phyloP scores from a whole-genome alignment of 192 early-diverging fungal genomes.

The Entomortierella beljakovae region DNA sequence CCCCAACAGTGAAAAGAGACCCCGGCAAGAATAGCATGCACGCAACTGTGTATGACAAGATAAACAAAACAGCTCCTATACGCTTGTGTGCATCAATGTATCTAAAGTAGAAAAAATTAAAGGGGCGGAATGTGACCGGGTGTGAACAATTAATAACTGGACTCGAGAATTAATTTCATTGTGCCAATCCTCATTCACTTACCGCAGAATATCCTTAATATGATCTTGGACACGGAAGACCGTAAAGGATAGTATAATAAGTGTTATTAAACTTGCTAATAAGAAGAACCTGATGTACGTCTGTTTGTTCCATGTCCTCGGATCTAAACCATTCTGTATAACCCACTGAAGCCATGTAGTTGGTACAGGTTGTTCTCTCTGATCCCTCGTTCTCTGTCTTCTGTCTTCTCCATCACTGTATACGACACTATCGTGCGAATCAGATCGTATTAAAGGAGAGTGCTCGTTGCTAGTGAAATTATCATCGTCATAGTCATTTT shows the following conservation, averaged over 20 bases:
- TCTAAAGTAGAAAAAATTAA: background rate
- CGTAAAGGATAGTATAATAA: constrained; percentile 41
- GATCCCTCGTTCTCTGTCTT: background rate
- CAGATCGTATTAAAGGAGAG: constrained; percentile 14
- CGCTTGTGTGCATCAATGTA: constrained; percentile 35
- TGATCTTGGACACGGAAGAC: constrained; percentile 58
- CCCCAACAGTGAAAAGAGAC: constrained; percentile 56
- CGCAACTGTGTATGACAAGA: constrained; percentile 32
- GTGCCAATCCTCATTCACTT: background rate
- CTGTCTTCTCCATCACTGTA: constrained; percentile 14
- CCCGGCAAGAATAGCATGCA: constrained; percentile 47
- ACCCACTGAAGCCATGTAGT: constrained; percentile 36
- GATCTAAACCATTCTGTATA: constrained; percentile 24
- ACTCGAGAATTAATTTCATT: too few species aligned
- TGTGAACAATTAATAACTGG: background rate
- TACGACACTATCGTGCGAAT: constrained; percentile 6
- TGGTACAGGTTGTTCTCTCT: background rate
- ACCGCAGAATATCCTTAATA: constrained; percentile 55
- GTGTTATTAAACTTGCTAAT: constrained; percentile 19
- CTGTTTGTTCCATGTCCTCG: constrained; percentile 36
- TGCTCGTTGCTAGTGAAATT: constrained; percentile 13
- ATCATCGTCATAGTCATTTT: constrained; percentile 30
- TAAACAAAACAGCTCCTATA: constrained; percentile 30
- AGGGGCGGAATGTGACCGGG: background rate
- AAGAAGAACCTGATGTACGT: constrained; percentile 38